These are phyloP conservation scores for Aspergillus biplanus DNA, from an alignment of 495 filamentous ascomycete species.

Conservation along the genomic window DNA sequence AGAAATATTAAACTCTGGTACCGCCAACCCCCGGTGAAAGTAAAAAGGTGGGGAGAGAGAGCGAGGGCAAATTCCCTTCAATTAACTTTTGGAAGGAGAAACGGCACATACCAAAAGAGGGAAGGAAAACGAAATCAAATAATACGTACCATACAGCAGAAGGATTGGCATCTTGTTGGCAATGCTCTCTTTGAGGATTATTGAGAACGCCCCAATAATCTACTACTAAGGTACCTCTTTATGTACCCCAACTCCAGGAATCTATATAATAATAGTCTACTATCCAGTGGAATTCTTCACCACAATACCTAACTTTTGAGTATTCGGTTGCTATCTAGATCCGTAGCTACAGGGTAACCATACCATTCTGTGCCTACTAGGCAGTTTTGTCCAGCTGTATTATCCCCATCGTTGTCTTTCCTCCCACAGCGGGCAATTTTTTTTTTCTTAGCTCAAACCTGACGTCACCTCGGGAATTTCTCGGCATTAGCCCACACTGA, in stretches of 20 bases:
- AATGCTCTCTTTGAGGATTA: neutral
- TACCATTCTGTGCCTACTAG: no score
- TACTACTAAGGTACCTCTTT: no score
- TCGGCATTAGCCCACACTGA: constrained; percentile 24
- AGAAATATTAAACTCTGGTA: constrained; percentile 28
- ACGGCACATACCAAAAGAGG: neutral
- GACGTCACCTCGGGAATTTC: constrained; percentile 36
- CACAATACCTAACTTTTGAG: no score
- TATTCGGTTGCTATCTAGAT: no score
- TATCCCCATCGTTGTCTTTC: no score
- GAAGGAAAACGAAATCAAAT: neutral
- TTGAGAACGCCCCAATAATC: neutral
- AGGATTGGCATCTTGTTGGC: neutral
- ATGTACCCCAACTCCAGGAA: no score
- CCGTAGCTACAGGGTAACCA: no score
- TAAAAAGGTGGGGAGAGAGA: neutral
- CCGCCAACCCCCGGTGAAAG: constrained; percentile 21
- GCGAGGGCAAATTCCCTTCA: constrained; percentile 6
- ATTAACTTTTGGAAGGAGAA: neutral
- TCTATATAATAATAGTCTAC: no score
- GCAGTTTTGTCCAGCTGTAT: no score
- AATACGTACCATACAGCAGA: neutral
- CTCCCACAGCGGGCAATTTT: neutral
- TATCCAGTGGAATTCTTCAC: no score
- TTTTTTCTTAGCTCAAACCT: constrained; percentile 7